Base-by-base conservation (phyloP, 331 rosid species). In the Arachis monticola region DNA sequence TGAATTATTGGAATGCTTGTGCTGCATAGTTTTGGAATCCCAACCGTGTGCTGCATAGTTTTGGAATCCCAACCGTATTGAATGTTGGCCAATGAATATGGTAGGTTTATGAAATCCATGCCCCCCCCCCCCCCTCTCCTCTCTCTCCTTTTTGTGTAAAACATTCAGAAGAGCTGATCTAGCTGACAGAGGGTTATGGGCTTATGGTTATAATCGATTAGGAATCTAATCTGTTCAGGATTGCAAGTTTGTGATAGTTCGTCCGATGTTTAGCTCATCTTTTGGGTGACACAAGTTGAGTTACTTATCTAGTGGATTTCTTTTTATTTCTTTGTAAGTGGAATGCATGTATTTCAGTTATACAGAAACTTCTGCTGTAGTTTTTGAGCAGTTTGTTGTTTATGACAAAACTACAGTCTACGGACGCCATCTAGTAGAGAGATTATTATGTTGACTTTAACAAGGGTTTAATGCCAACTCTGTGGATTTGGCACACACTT, bases 1-100 rank as follows among this genome's bases (percentile, higher is more conserved):
- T 38, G 77, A 60, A 55, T 64, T 63, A 31, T 77, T 80, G 73
- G 77, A 50, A 41, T 56, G 55, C 17, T 42, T 80, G 75, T 14
- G 4, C 27, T 6, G 10, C 13, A 10, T n/a, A 14, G 61, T 48
- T 67, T 31, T 72, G 72, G 70, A n/a, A n/a, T n/a, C n/a, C n/a
- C n/a, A n/a, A n/a, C n/a, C n/a, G n/a, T n/a, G 1, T 59, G n/a
- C n/a, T n/a, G n/a, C n/a, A n/a, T n/a, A n/a, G n/a, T 48, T 56
- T 30, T 17, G n/a, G n/a, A 45, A 51, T 40, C 64, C 42, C 27
- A 22, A 22, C 27, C 27, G 27, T 22, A 7, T 51, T 38, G 56
- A 50, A 74, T 65, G 67, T 31, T 72, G 61, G 40, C 10, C 30
- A 12, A 31, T 69, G 74, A 76, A 62, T 57, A 47, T 13, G 52